Evolutionary conservation across 1,284 basidiomycete genomes (phyloP), one percentile per base, ranked within the genome.

Genomic region (Coniophora puteana): DNA sequence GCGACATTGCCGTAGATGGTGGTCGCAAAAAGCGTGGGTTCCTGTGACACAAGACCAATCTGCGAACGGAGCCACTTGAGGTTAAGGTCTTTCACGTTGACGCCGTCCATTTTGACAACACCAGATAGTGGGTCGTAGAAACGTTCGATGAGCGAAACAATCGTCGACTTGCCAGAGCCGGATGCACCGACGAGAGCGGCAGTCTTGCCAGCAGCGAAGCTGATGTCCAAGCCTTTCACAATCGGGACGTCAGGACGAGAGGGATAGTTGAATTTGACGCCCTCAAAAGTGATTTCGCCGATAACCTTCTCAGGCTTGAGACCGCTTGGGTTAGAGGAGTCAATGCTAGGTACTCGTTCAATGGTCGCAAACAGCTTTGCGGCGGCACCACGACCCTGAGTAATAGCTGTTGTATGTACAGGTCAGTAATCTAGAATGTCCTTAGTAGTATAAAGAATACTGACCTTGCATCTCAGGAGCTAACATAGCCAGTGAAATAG

Each of bases 311-410:
- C 77, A 1, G 81, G 91, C 54, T 83, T 83, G 37, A 80, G 64
- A 5, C 93, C 93, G 4, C 60, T 70, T 0, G 76, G 67, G 44
- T 78, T 72, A 6, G 80, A 69, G 2, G 88, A 90, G 63, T 96
- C 93, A 59, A 96, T 96, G 5, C 69, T 58, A 40, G 91, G 78
- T 39, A 87, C 68, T 48, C 89, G 83, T 62, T 95, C 90, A 57
- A 96, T 95, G 5, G 92, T 94, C 33, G 80, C 72, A 61, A 78
- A 95, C 3, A 97, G 73, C 64, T 95, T 95, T 24, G 88, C 89
- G 16, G 92, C 93, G 11, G 93, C 92, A 27, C 83, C 89, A 50
- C 83, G 80, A 21, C 76, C 93, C 55, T 88, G 85, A 6, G 79
- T 81, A 48, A 95, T 75, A 10, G 89, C 85, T 79, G 36, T n/a